Conservation (phyloP, 768 basidiomycete species). For the Collybia mongolica region DNA sequence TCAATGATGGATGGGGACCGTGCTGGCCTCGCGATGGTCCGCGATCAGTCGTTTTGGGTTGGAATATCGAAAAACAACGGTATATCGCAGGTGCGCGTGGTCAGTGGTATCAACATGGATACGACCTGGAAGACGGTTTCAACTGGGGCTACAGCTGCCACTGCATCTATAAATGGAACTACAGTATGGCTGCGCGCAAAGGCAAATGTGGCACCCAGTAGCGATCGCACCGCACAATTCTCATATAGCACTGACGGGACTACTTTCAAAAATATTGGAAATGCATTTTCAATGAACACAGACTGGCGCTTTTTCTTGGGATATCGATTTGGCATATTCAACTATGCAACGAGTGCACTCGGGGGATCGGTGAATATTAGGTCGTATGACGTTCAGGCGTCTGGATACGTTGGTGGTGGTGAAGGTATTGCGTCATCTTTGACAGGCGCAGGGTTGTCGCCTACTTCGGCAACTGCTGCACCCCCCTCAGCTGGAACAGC, state of each 20-base stretch:
- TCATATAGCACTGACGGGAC: constrained; percentile 13
- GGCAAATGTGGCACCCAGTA: constrained; percentile 7
- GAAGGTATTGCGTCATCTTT: too few relatives aligned
- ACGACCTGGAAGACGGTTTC: constrained; percentile 12
- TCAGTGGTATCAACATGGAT: constrained; percentile 15
- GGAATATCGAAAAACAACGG: constrained; percentile 11
- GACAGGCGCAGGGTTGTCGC: too few relatives aligned
- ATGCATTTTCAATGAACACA: constrained; percentile 11
- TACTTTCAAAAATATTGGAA: constrained; percentile 14
- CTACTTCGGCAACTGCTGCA: too few relatives aligned
- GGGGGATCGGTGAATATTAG: constrained; percentile 8
- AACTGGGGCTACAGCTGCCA: constrained; percentile 8
- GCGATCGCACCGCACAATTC: constrained; percentile 9
- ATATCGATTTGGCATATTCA: constrained; percentile 16
- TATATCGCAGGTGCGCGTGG: constrained; percentile 6
- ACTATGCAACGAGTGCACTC: constrained; percentile 11
- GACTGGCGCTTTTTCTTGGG: constrained; percentile 15
- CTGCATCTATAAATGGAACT: constrained; percentile 2
- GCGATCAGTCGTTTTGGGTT: constrained; percentile 14
- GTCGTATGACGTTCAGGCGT: too few relatives aligned
- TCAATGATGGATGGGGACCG: constrained; percentile 15
- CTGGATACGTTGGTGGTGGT: too few relatives aligned
- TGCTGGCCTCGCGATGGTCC: constrained; percentile 18
- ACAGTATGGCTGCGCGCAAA: constrained; percentile 14
- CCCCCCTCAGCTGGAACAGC: too few relatives aligned